These are phyloP conservation scores for Marsdenia floribunda DNA, from an alignment of 257 asterid species.

Conservation along the genomic window DNA sequence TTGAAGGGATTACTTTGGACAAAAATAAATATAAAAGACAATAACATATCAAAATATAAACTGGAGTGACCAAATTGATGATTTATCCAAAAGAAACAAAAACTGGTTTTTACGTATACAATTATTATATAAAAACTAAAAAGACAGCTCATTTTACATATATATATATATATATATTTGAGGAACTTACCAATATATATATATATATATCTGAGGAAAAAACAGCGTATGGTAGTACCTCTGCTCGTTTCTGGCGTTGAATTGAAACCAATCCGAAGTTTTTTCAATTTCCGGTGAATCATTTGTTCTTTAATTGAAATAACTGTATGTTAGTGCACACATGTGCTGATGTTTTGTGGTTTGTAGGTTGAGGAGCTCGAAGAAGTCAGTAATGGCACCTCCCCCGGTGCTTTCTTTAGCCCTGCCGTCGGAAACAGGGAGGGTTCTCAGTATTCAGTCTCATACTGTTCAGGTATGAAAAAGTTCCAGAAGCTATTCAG, in stretches of 20 bases:
- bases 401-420: conserved; percentile 85
- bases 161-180: not conserved
- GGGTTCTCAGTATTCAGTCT: conserved; percentile 92
- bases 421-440: conserved; percentile 83
- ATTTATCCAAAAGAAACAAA: too few relatives aligned
- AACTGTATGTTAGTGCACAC: not conserved
- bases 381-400: conserved; percentile 54
- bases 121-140: too few relatives aligned
- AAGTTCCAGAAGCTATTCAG: not conserved
- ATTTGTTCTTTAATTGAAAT: not conserved
- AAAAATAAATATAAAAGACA: too few relatives aligned
- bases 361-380: conserved; percentile 37
- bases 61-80: too few relatives aligned
- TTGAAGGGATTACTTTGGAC: too few relatives aligned
- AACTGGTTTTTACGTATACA: too few relatives aligned
- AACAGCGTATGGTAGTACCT: conserved; percentile 26
- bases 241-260: conserved; percentile 14
- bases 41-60: too few relatives aligned
- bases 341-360: not conserved
- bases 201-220: not conserved
- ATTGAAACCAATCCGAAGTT: conserved; percentile 22
- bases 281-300: conserved; percentile 36
- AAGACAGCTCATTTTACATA: not conserved
- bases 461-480: conserved; percentile 85
- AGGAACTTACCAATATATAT: too few relatives aligned